Conservation (phyloP, 768 basidiomycete genomes). For the Chalciporus chontae region DNA sequence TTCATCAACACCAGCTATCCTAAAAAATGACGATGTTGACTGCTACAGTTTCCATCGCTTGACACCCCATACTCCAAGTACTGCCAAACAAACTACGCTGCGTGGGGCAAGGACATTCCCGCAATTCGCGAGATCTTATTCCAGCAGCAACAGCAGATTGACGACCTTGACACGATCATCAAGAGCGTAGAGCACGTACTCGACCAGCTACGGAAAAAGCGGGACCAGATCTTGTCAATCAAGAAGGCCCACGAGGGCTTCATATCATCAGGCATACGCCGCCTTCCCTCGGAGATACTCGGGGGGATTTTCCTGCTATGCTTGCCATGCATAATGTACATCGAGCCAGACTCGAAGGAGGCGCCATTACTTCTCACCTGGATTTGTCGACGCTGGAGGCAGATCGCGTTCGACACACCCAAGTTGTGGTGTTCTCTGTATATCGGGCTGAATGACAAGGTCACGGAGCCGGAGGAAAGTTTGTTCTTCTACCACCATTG, state of each 20-base stretch:
- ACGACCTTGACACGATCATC: conserved; percentile 12
- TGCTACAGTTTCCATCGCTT: conserved; percentile 12
- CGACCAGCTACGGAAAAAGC: conserved; percentile 11
- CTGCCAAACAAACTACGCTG: conserved; percentile 13
- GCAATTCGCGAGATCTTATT: conserved; percentile 14
- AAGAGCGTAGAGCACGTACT: conserved; percentile 3
- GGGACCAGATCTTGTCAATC: conserved; percentile 8
- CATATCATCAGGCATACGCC: conserved; percentile 26
- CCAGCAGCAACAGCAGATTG: conserved; percentile 12
- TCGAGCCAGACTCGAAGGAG: conserved; percentile 19
- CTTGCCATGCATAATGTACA: conserved; percentile 19
- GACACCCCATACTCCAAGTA: conserved; percentile 20
- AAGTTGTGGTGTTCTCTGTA: conserved; percentile 45
- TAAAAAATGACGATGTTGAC: neutral
- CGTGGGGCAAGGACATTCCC: conserved; percentile 8
- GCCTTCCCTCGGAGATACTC: conserved; percentile 43
- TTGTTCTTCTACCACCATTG: conserved; percentile 14
- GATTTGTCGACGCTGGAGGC: conserved; percentile 43
- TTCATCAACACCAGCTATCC: neutral
- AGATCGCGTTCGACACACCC: conserved; percentile 36
- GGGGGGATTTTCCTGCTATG: conserved; percentile 44
- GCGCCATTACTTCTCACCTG: conserved; percentile 39
- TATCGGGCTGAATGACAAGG: neutral
- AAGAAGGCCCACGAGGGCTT: conserved; percentile 21
- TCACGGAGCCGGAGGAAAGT: conserved; percentile 2